phyloP scores from a whole-genome alignment of 352 stramenopile species.

The Plasmopara muralis region DNA sequence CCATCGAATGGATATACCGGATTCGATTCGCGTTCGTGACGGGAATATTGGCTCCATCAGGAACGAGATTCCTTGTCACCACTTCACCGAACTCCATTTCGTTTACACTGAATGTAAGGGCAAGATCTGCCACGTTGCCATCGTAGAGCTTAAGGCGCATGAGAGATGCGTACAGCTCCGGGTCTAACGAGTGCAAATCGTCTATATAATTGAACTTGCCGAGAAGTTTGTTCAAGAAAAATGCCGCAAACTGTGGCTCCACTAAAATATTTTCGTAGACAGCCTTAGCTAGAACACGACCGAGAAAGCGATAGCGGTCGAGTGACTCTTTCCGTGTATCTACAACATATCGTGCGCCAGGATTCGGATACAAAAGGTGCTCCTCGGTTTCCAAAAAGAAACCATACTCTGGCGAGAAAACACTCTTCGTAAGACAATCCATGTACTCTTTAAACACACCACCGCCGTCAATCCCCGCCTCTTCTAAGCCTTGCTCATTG shows the following conservation, averaged over 20 bases:
- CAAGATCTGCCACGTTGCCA: constrained; percentile 86
- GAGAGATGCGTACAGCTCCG: constrained; percentile 92
- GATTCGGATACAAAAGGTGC: constrained; percentile 93
- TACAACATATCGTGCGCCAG: constrained; percentile 67
- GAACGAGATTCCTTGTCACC: constrained; percentile 70
- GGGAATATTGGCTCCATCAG: constrained; percentile 71
- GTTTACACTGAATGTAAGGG: constrained; percentile 92
- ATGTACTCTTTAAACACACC: constrained; percentile 98
- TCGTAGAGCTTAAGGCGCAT: constrained; percentile 94
- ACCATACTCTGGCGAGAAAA: constrained; percentile 80
- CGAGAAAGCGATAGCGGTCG: constrained; percentile 93
- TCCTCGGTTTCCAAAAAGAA: constrained; percentile 83
- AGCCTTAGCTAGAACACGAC: constrained; percentile 92
- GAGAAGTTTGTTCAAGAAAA: constrained; percentile 96
- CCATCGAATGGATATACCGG: constrained; percentile 94
- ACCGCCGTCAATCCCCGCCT: constrained; percentile 95
- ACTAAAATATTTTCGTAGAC: constrained; percentile 96
- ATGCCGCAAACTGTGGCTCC: constrained; percentile 94
- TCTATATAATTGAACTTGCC: constrained; percentile 84
- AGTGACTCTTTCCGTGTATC: constrained; percentile 69
- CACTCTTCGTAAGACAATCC: constrained; percentile 82
- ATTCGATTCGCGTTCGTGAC: constrained; percentile 94
- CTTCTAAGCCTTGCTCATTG: constrained; percentile 91
- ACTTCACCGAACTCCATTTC: constrained; percentile 70
- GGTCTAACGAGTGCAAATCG: constrained; percentile 92